Evolutionary conservation across 2,329 filamentous ascomycete genomes (phyloP).

Genomic region (Dichotomopilus funicola): DNA sequence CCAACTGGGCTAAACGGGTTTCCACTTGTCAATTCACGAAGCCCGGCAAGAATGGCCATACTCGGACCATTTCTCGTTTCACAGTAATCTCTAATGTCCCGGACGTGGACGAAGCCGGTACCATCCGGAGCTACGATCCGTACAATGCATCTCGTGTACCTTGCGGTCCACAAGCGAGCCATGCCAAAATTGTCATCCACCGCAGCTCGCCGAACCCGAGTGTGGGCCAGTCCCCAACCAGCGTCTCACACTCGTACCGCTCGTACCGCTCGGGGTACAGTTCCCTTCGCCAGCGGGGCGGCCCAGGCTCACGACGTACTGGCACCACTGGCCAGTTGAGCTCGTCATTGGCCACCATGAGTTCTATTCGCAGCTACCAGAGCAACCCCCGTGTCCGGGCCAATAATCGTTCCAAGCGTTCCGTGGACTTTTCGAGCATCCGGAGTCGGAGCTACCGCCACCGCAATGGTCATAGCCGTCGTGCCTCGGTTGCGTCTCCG

Average conservation of each 20-base stretch:
- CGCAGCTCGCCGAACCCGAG: slow-evolving; percentile 37
- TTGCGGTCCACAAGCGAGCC: slow-evolving; percentile 45
- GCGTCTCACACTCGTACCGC: slow-evolving; percentile 28
- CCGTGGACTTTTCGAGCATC: slow-evolving; percentile 48
- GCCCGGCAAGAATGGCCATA: slow-evolving; percentile 39
- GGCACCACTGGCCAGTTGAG: slow-evolving; percentile 27
- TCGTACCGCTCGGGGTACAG: slow-evolving; percentile 22
- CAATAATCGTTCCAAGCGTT: slow-evolving; percentile 43
- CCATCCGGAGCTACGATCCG: slow-evolving; percentile 69
- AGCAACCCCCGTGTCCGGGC: slow-evolving; percentile 38
- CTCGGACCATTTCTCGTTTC: slow-evolving; percentile 53
- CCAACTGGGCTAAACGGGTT: slow-evolving; percentile 51
- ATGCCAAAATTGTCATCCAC: slow-evolving; percentile 64
- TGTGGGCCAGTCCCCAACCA: slow-evolving; percentile 29
- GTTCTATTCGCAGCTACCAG: slow-evolving; percentile 44
- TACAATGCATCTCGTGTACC: slow-evolving; percentile 61
- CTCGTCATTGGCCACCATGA: slow-evolving; percentile 38
- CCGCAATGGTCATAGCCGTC: slow-evolving; percentile 12
- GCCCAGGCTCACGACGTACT: slow-evolving; percentile 30
- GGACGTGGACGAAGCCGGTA: slow-evolving; percentile 43
- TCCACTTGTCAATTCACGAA: slow-evolving; percentile 56
- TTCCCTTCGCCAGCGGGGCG: slow-evolving; percentile 22
- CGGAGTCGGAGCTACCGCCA: slow-evolving; percentile 28
- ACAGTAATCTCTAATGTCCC: slow-evolving; percentile 58
- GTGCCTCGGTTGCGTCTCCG: slow-evolving; percentile 18